Percentiles rank a stretch among this genome's conserved stretches.
Evolutionary conservation across 305 asterid genomes (phyloP).

Genomic region (Euphrasia arctica): DNA sequence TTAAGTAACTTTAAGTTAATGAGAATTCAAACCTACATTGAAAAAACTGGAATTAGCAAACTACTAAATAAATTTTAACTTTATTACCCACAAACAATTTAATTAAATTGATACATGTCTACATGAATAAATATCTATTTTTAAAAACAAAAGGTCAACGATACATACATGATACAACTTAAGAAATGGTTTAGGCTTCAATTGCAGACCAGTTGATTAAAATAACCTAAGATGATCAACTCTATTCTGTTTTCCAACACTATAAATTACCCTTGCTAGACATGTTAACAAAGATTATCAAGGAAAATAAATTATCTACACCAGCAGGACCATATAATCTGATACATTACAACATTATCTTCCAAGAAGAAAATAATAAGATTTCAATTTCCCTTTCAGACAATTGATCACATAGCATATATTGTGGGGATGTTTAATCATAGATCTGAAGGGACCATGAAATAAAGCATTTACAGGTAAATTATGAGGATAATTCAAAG

Average conservation of each 20-base stretch:
- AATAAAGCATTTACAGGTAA: background rate
- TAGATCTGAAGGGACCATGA: background rate
- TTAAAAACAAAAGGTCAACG: background rate
- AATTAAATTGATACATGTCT: no score
- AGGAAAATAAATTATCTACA: no score
- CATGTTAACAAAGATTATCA: no score
- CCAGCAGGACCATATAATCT: no score
- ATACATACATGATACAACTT: no score
- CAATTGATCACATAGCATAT: background rate
- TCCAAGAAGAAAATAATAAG: background rate
- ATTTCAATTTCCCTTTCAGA: background rate
- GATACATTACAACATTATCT: background rate
- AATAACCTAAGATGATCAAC: background rate
- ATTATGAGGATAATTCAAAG: background rate
- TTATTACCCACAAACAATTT: background rate
- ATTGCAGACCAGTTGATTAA: background rate
- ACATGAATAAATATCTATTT: no score
- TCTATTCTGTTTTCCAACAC: no score
- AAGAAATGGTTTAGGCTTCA: background rate
- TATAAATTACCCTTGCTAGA: no score
- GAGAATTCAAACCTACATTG: background rate
- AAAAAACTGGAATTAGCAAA: background rate
- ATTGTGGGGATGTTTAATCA: background rate
- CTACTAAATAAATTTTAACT: background rate
- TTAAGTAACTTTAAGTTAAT: background rate